Percentiles rank a stretch among this genome's conserved stretches.
These are phyloP conservation scores for Nigrograna mackinnonii DNA, from an alignment of 2,329 filamentous ascomycete species.

Conservation along the genomic window DNA sequence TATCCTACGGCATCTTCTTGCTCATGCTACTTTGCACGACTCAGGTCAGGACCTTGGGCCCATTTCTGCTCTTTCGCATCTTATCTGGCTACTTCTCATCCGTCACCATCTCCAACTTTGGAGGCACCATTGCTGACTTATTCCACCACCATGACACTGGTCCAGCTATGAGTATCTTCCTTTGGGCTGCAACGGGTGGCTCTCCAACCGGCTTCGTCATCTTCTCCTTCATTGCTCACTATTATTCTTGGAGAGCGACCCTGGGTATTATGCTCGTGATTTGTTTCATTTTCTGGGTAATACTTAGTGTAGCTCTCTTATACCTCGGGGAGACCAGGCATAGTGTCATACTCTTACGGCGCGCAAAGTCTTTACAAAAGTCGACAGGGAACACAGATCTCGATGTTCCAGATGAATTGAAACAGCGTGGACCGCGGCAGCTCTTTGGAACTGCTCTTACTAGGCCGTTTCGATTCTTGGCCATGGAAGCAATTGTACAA, in stretches of 20 bases:
- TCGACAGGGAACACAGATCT: constrained; percentile 25
- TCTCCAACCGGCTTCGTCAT: constrained; percentile 52
- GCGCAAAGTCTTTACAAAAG: constrained; percentile 33
- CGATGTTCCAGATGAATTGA: constrained; percentile 42
- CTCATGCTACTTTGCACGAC: constrained; percentile 49
- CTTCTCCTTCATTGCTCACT: constrained; percentile 50
- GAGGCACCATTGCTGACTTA: constrained; percentile 52
- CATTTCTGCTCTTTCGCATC: constrained; percentile 48
- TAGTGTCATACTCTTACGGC: constrained; percentile 46
- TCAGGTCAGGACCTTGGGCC: constrained; percentile 44
- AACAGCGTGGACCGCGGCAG: constrained; percentile 41
- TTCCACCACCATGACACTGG: constrained; percentile 48
- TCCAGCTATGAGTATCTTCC: constrained; percentile 46
- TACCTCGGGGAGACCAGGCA: constrained; percentile 49
- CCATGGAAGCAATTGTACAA: constrained; percentile 52
- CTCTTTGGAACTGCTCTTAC: constrained; percentile 48
- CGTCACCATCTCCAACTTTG: constrained; percentile 44
- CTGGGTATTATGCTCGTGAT: constrained; percentile 53
- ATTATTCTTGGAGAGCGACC: constrained; percentile 47
- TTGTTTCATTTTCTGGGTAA: constrained; percentile 47
- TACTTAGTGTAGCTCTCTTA: constrained; percentile 43
- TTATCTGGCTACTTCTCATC: constrained; percentile 50
- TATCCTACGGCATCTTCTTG: constrained; percentile 48
- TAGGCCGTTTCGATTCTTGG: constrained; percentile 52
- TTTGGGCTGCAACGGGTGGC: constrained; percentile 53